phyloP scores from a whole-genome alignment of 371 early-diverging fungal genomes.

The Rhizopus stolonifer region DNA sequence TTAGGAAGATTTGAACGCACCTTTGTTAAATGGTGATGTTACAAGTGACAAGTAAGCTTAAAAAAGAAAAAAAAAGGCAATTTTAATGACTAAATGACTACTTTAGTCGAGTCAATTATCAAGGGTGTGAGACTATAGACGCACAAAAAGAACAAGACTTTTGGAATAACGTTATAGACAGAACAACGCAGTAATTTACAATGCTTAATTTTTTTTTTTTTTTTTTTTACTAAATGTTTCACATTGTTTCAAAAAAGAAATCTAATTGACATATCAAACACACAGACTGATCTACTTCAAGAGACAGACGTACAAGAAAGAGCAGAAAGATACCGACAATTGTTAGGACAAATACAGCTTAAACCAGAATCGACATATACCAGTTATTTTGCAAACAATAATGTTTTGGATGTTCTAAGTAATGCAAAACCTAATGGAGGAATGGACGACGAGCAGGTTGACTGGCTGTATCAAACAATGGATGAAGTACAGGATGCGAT shows the following conservation, averaged over 20 bases:
- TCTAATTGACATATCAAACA: conserved; percentile 50
- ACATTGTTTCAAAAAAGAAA: conserved; percentile 28
- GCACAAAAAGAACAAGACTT: conserved; percentile 47
- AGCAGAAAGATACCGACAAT: conserved; percentile 35
- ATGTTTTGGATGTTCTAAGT: conserved; percentile 14
- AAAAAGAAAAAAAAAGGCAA: neutral
- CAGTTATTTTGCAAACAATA: conserved; percentile 10
- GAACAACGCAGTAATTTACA: conserved; percentile 41
- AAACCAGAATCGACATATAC: neutral
- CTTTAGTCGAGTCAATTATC: conserved; percentile 32
- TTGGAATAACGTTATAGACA: conserved; percentile 46
- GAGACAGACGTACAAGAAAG: conserved; percentile 49
- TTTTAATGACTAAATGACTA: neutral
- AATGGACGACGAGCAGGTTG: conserved; percentile 28
- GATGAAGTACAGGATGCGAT: conserved; percentile 45
- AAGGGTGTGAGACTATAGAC: conserved; percentile 38
- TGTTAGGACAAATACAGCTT: conserved; percentile 75
- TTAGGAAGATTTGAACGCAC: conserved; percentile 34
- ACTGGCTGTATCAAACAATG: conserved; percentile 45
- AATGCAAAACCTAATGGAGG: conserved; percentile 28
- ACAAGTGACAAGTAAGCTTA: conserved; percentile 33
- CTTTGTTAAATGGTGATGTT: conserved; percentile 31
- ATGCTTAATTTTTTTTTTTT: neutral
- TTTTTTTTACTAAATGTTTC: neutral
- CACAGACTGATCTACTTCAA: conserved; percentile 46